Conservation (phyloP, 164 flowering plant species). For the Vitis labrusca region DNA sequence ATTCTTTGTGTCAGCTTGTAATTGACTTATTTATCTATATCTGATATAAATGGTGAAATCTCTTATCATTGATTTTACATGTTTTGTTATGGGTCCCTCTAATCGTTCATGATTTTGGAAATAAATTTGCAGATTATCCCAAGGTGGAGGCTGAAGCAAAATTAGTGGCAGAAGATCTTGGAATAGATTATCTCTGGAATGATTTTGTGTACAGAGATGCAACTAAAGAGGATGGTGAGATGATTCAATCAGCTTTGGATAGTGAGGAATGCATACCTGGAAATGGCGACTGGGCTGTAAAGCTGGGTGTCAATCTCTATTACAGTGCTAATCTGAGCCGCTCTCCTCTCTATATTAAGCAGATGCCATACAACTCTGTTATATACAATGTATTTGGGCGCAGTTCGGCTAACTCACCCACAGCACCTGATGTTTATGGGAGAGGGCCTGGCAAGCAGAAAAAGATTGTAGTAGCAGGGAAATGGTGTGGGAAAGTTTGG, state of each 20-base stretch:
- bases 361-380: constrained; percentile 89
- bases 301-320: constrained; percentile 84
- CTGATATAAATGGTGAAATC: too few species aligned
- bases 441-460: constrained; percentile 56
- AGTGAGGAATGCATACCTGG: constrained; percentile 70
- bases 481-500: constrained; percentile 99
- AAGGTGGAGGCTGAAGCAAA: constrained; percentile 75
- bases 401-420: constrained; percentile 35
- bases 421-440: constrained; percentile 27
- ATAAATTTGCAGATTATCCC: constrained; percentile 71
- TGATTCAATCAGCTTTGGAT: constrained; percentile 59
- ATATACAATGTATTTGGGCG: constrained; percentile 86
- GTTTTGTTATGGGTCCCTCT: constrained; percentile 1
- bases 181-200: constrained; percentile 60
- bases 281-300: constrained; percentile 95
- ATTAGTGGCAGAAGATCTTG: constrained; percentile 67
- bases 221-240: constrained; percentile 59
- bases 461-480: constrained; percentile 78
- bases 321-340: constrained; percentile 86
- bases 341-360: constrained; percentile 88
- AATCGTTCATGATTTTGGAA: background rate
- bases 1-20: too few species aligned
- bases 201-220: constrained; percentile 58
- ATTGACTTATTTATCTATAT: too few species aligned
- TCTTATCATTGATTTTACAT: background rate